Base-by-base conservation (phyloP, 1,284 basidiomycete species). In the Stygiomarasmius scandens region DNA sequence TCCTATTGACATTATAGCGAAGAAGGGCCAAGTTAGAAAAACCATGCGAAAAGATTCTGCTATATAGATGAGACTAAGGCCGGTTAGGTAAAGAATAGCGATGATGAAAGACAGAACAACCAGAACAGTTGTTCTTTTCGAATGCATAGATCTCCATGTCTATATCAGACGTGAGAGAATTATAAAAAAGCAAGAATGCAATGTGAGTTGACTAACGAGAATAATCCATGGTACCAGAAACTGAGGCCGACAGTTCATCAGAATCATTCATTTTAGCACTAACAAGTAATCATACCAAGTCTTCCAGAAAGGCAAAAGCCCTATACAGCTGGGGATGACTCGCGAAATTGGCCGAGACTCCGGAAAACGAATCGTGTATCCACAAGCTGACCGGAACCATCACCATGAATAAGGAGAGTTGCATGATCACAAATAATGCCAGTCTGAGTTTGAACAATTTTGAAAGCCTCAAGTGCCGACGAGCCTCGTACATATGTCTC, bases 21-120 rank as follows among this genome's bases (percentile, higher is more conserved):
- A 51, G 49, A 51, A 51, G 38, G 49, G 49, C 29, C 32, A 51
- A 19, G 49, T 51, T 20, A 23, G 5, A 36, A 51, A 51, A 19
- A 51, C 34, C 27, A 51, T 16, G 20, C 34, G 49, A 32, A 19
- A 51, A 22, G 49, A 22, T 20, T n/a, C 34, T 22, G 49, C 27
- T n/a, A 51, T 51, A 36, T 20, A 38, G 20, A 51, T 38, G 5
- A 51, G 20, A 23, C 20, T 38, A 14, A 51, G 34, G 4, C 11
- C 32, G 34, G 38, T 23, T 9, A 51, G 9, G 29, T 51, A 51
- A 6, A 51, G 34, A 11, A 32, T 14, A 10, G 29, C 27, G 11
- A 20, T 6, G n/a, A 41, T 41, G 6, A 27, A 2, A 34, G 19
- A 23, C 5, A 38, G 11, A 3, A 34, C 10, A 11, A 6, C 20